A percentile compares a stretch with the other conserved stretches of the same genome.
These are phyloP conservation scores for Rhizopogon vinicolor DNA, from an alignment of 768 basidiomycete species.

Conservation along the genomic window DNA sequence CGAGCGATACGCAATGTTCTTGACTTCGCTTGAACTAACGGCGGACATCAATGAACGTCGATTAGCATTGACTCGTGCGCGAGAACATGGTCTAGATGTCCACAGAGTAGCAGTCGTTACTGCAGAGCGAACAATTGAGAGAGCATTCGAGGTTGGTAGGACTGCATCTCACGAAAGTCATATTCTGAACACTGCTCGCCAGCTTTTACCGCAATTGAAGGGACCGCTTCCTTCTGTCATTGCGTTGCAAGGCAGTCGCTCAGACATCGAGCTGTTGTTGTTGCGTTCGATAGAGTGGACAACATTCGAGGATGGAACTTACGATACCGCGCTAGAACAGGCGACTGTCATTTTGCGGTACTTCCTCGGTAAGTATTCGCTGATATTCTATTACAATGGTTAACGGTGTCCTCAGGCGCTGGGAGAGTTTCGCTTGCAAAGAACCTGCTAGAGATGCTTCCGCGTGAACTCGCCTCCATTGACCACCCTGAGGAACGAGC, in stretches of 20 bases:
- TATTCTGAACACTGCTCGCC: slow-evolving; percentile 6
- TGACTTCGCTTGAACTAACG: slow-evolving; percentile 68
- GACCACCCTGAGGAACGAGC: slow-evolving; percentile 66
- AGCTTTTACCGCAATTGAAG: slow-evolving; percentile 51
- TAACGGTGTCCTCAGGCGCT: slow-evolving; percentile 39
- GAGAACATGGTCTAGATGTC: slow-evolving; percentile 82
- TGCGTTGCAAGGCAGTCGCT: slow-evolving; percentile 49
- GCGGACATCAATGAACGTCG: slow-evolving; percentile 62
- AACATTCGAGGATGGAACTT: slow-evolving; percentile 68
- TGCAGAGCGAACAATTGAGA: slow-evolving; percentile 73
- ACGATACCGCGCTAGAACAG: slow-evolving; percentile 75
- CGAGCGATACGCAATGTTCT: slow-evolving; percentile 87
- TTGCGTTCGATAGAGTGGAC: slow-evolving; percentile 95
- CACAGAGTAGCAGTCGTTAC: slow-evolving; percentile 74
- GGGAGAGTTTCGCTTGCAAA: slow-evolving; percentile 72
- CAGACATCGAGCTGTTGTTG: slow-evolving; percentile 57
- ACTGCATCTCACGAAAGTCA: slow-evolving; percentile 2
- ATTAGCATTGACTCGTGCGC: slow-evolving; percentile 67
- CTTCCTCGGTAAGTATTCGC: slow-evolving; percentile 68
- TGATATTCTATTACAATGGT: not conserved
- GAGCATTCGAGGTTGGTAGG: slow-evolving; percentile 53
- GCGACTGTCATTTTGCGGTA: slow-evolving; percentile 86
- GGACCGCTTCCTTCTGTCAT: slow-evolving; percentile 62
- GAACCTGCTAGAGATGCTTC: slow-evolving; percentile 53
- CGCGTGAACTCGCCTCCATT: slow-evolving; percentile 56